A percentile compares a stretch with the other conserved stretches of the same genome.
These are phyloP conservation scores for Marasmius oreades DNA, from an alignment of 1,284 basidiomycete genomes.

Conservation along the genomic window DNA sequence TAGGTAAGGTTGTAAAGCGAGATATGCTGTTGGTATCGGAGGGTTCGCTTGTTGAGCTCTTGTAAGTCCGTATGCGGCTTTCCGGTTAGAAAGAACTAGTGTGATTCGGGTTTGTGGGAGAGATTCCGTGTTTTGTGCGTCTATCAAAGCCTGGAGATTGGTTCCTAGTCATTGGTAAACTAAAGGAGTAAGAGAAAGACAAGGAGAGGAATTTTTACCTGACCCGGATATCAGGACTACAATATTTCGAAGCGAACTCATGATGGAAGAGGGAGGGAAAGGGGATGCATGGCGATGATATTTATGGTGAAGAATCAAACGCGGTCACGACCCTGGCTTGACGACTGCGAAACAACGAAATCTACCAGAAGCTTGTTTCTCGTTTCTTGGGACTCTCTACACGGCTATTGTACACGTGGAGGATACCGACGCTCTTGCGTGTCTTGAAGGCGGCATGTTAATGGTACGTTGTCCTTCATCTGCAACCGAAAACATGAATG, in stretches of 20 bases:
- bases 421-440: no score
- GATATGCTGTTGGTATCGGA: slow-evolving; percentile 80
- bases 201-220: slow-evolving; percentile 45
- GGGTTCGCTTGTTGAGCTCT: slow-evolving; percentile 71
- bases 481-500: no score
- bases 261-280: not conserved
- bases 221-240: slow-evolving; percentile 66
- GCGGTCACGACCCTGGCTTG: no score
- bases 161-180: slow-evolving; percentile 57
- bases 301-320: no score
- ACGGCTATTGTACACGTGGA: no score
- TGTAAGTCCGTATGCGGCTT: slow-evolving; percentile 85
- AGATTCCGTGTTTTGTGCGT: slow-evolving; percentile 68
- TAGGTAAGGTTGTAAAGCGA: slow-evolving; percentile 84
- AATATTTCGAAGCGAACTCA: slow-evolving; percentile 26
- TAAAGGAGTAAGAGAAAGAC: slow-evolving; percentile 15
- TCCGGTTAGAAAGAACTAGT: slow-evolving; percentile 90
- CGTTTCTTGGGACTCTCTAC: no score
- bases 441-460: no score
- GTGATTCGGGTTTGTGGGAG: slow-evolving; percentile 72
- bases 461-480: no score
- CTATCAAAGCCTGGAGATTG: slow-evolving; percentile 94
- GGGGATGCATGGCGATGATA: not conserved
- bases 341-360: no score
- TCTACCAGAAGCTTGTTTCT: no score